Conservation (phyloP, 1,284 basidiomycete genomes). For the Boletus smithii region DNA sequence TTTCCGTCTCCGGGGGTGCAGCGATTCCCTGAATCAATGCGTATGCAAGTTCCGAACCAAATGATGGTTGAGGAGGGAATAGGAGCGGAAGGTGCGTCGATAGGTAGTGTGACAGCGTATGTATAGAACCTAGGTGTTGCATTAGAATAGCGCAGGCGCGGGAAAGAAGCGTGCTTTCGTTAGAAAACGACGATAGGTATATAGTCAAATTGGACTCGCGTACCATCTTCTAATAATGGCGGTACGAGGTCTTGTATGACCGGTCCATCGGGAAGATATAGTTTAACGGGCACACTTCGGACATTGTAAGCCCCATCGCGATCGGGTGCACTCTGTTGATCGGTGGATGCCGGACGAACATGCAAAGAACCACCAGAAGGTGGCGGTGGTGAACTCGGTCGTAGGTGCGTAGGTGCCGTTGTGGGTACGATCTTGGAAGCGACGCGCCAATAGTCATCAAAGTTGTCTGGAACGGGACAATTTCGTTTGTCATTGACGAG, state of each 20-base stretch:
- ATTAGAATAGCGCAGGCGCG: not conserved
- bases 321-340: conserved; percentile 54
- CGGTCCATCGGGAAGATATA: conserved; percentile 90
- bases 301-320: conserved; percentile 80
- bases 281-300: conserved; percentile 80
- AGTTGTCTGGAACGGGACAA: conserved; percentile 66
- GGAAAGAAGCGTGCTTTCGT: not conserved
- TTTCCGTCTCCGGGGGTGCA: conserved; percentile 81
- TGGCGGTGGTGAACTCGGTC: conserved; percentile 52
- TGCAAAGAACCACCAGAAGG: conserved; percentile 53
- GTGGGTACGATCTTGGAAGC: conserved; percentile 81
- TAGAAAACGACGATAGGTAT: not conserved
- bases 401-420: conserved; percentile 50
- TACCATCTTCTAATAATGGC: conserved; percentile 69
- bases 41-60: conserved; percentile 51
- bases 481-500: conserved; percentile 13
- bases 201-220: conserved; percentile 18
- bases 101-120: conserved; percentile 61
- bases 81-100: conserved; percentile 62
- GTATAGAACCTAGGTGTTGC: conserved; percentile 47
- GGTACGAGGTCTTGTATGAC: conserved; percentile 87
- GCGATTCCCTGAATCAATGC: conserved; percentile 86
- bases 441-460: conserved; percentile 91
- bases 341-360: conserved; percentile 65
- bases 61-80: conserved; percentile 46